Conservation (phyloP, 768 basidiomycete genomes). For the Filobasidium wieringae region DNA sequence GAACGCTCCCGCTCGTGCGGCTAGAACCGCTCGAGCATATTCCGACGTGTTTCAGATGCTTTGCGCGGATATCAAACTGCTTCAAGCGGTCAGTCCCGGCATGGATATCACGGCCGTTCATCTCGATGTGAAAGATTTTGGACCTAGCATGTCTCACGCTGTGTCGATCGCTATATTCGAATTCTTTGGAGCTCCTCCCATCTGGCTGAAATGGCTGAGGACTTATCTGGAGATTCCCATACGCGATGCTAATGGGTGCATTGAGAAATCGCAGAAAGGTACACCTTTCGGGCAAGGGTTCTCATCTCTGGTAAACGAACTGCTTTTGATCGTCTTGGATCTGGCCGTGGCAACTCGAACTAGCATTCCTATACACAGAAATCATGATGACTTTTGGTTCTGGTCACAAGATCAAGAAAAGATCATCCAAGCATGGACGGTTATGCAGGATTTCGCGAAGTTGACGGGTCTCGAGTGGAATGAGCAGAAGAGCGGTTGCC, state of each 20-base stretch:
- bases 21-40: constrained; percentile 1
- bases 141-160: neutral
- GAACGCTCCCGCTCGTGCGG: neutral
- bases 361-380: constrained; percentile 2
- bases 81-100: neutral
- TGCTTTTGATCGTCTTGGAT: constrained; percentile 6
- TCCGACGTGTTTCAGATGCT: constrained; percentile 4
- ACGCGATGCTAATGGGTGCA: neutral
- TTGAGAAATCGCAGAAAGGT: neutral
- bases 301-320: constrained; percentile 4
- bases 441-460: constrained; percentile 3
- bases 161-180: constrained; percentile 1
- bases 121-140: constrained; percentile 9
- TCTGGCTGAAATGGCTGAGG: constrained; percentile 3
- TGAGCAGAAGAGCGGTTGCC: constrained; percentile 3
- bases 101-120: constrained; percentile 3
- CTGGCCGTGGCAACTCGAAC: constrained; percentile 1
- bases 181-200: constrained; percentile 1
- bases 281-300: constrained; percentile 3
- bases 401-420: neutral
- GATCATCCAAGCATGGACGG: neutral
- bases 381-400: constrained; percentile 12
- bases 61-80: constrained; percentile 4
- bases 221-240: constrained; percentile 1
- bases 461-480: constrained; percentile 5